Conservation (phyloP, 2,329 filamentous ascomycete species). For the Fusarium proliferatum region DNA sequence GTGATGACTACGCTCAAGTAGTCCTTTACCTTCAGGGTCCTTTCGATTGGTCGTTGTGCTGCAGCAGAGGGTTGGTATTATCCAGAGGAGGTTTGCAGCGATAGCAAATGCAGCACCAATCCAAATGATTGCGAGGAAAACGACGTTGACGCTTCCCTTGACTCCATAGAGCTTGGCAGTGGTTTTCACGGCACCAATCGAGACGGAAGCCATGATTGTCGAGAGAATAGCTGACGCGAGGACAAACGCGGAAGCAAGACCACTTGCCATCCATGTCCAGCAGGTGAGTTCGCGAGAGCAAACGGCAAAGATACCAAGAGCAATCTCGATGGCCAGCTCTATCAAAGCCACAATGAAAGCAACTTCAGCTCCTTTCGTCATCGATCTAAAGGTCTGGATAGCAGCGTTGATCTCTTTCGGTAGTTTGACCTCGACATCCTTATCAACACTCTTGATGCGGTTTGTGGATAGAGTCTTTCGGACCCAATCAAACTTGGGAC, state of each 20-base stretch:
- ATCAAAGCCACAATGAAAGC: background rate
- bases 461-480: background rate
- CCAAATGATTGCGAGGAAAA: background rate
- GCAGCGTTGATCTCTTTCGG: background rate
- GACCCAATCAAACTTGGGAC: background rate
- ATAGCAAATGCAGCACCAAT: background rate
- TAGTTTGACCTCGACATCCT: background rate
- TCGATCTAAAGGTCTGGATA: background rate
- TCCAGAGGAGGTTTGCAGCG: background rate
- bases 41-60: background rate
- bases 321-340: background rate
- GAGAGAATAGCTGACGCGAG: background rate
- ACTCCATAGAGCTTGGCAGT: background rate
- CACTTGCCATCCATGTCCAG: background rate
- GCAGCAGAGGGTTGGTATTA: background rate
- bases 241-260: background rate
- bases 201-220: background rate
- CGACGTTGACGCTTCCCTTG: background rate
- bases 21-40: background rate
- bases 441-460: background rate
- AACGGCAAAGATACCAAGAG: background rate
- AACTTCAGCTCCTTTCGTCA: background rate
- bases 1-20: background rate
- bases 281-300: background rate
- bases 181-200: background rate